phyloP scores from a whole-genome alignment of 2,329 filamentous ascomycete species.

The Arthrinium phaeospermum region DNA sequence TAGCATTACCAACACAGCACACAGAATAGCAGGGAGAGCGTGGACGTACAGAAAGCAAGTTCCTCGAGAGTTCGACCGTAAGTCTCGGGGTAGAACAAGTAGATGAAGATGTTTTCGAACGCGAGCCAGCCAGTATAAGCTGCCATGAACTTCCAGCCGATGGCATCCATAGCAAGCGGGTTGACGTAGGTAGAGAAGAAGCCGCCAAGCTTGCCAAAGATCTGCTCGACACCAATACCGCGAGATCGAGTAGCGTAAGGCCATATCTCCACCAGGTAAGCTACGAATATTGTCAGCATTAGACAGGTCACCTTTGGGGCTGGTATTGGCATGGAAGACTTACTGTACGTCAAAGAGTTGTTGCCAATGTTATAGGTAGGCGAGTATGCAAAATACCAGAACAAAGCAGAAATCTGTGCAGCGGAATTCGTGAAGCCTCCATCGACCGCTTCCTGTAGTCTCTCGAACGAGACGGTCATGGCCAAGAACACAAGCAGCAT shows the following conservation, averaged over 20 bases:
- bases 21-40: not conserved
- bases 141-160: slow-evolving; percentile 50
- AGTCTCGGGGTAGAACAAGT: slow-evolving; percentile 85
- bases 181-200: slow-evolving; percentile 54
- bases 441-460: slow-evolving; percentile 41
- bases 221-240: slow-evolving; percentile 63
- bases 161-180: slow-evolving; percentile 46
- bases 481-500: slow-evolving; percentile 54
- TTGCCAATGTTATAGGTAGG: slow-evolving; percentile 70
- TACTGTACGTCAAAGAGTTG: slow-evolving; percentile 68
- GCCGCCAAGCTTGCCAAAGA: slow-evolving; percentile 51
- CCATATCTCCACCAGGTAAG: slow-evolving; percentile 63
- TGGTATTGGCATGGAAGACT: slow-evolving; percentile 29
- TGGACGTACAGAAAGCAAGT: slow-evolving; percentile 46
- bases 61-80: slow-evolving; percentile 82
- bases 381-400: slow-evolving; percentile 66
- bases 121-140: slow-evolving; percentile 51
- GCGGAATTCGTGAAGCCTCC: slow-evolving; percentile 31
- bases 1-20: slow-evolving; percentile 11
- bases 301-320: not conserved
- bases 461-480: slow-evolving; percentile 56
- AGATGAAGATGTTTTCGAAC: slow-evolving; percentile 61
- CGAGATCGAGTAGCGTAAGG: slow-evolving; percentile 61
- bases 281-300: slow-evolving; percentile 29
- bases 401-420: slow-evolving; percentile 44